phyloP scores from a whole-genome alignment of 257 asterid genomes.

The Capsicum baccatum region DNA sequence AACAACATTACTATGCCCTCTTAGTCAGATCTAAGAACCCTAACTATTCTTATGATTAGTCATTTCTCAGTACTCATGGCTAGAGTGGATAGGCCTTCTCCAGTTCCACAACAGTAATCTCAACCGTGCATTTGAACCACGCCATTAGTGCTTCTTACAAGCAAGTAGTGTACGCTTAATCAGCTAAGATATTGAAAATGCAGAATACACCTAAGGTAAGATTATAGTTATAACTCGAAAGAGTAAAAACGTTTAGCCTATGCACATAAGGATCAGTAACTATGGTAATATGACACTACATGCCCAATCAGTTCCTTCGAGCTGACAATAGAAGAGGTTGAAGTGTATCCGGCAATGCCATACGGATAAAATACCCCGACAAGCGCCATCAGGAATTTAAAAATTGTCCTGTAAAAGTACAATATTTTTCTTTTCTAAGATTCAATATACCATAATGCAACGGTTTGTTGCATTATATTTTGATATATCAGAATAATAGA shows the following conservation, averaged over 20 bases:
- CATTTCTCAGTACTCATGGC: background rate
- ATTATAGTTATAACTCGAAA: background rate
- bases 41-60: slow-evolving; percentile 4
- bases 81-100: background rate
- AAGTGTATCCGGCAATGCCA: slow-evolving; percentile 69
- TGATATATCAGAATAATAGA: background rate
- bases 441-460: background rate
- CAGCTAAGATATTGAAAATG: background rate
- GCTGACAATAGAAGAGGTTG: slow-evolving; percentile 67
- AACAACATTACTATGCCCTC: background rate
- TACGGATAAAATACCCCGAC: slow-evolving; percentile 76
- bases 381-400: slow-evolving; percentile 65
- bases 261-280: background rate
- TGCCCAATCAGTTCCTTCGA: slow-evolving; percentile 81
- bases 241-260: no score
- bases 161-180: background rate
- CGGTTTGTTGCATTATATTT: background rate
- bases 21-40: background rate
- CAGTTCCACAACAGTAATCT: background rate
- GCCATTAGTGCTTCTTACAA: background rate
- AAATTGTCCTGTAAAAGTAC: slow-evolving; percentile 51
- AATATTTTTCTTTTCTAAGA: background rate
- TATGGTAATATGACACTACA: background rate
- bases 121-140: background rate
- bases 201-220: background rate